Conservation (phyloP, 495 filamentous ascomycete genomes). For the Lasiosphaeria miniovina region DNA sequence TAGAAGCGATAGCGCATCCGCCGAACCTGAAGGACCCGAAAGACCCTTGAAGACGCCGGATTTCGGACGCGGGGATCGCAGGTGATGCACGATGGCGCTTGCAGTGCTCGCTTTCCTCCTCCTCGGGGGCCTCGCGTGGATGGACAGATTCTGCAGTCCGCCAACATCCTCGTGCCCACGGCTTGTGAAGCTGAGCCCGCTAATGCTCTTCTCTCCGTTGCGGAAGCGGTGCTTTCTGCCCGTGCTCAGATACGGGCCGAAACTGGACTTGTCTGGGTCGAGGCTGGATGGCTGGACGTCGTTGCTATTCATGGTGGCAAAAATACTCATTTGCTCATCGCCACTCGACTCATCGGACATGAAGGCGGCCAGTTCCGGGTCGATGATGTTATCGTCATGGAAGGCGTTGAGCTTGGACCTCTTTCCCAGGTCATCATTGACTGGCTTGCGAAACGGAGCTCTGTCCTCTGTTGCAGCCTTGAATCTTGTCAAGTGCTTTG, state of each 20-base stretch:
- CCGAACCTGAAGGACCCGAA: slow-evolving; percentile 38
- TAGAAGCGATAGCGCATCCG: slow-evolving; percentile 39
- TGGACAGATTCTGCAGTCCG: slow-evolving; percentile 39
- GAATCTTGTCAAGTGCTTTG: slow-evolving; percentile 70
- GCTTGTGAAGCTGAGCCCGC: slow-evolving; percentile 57
- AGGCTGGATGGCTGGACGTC: slow-evolving; percentile 42
- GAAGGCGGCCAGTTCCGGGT: slow-evolving; percentile 91
- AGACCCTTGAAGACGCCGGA: slow-evolving; percentile 41
- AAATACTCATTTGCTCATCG: slow-evolving; percentile 85
- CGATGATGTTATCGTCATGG: slow-evolving; percentile 96
- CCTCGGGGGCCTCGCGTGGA: slow-evolving; percentile 56
- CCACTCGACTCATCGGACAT: slow-evolving; percentile 93
- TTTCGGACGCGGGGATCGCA: slow-evolving; percentile 64
- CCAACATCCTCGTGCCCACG: slow-evolving; percentile 47
- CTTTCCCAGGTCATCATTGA: slow-evolving; percentile 57
- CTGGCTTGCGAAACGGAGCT: slow-evolving; percentile 83
- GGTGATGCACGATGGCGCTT: slow-evolving; percentile 60
- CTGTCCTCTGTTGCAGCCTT: slow-evolving; percentile 57
- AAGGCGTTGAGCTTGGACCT: slow-evolving; percentile 80
- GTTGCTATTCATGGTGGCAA: slow-evolving; percentile 61
- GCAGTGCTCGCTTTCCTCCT: slow-evolving; percentile 77
- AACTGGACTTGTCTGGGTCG: slow-evolving; percentile 48
- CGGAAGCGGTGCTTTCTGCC: slow-evolving; percentile 71
- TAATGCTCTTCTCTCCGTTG: slow-evolving; percentile 65
- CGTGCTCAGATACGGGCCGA: slow-evolving; percentile 55